Percentiles rank a stretch among this genome's conserved stretches.
These are phyloP conservation scores for Adiantum capillusveneris DNA, from an alignment of 75 land plant species.

Conservation along the genomic window DNA sequence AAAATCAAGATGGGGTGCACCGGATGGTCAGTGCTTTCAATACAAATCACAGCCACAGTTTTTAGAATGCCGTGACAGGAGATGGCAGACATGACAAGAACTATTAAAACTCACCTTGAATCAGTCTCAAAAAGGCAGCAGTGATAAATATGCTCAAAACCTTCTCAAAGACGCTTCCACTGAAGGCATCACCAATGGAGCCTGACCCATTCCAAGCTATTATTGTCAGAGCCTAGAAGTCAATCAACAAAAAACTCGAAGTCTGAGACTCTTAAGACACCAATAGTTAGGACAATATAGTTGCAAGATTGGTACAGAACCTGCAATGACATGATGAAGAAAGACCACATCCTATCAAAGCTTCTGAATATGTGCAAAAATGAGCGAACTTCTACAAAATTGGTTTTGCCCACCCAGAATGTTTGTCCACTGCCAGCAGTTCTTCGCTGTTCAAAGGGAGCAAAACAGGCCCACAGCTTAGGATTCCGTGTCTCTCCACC, in stretches of 20 bases:
- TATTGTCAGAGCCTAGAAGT: conserved; percentile 73
- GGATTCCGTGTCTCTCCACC: too few relatives aligned
- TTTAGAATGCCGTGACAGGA: too few relatives aligned
- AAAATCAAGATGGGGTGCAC: too few relatives aligned
- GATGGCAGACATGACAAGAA: too few relatives aligned
- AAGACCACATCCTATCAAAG: conserved; percentile 98
- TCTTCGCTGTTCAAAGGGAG: neutral
- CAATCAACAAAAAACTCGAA: too few relatives aligned
- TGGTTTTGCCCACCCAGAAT: conserved; percentile 69
- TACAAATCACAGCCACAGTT: too few relatives aligned
- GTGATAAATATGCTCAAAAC: conserved; percentile 86
- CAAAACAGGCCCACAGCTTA: too few relatives aligned
- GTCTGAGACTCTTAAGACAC: too few relatives aligned
- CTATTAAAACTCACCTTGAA: conserved; percentile 59
- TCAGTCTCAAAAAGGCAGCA: conserved; percentile 77
- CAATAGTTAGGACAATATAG: too few relatives aligned
- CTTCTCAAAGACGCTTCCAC: conserved; percentile 51
- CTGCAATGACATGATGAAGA: conserved; percentile 80
- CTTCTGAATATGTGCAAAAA: conserved; percentile 97
- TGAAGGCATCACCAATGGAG: conserved; percentile 33
- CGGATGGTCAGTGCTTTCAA: too few relatives aligned
- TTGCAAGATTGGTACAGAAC: conserved; percentile 20
- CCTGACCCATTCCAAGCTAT: conserved; percentile 87
- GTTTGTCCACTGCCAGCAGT: neutral
- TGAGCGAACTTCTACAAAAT: conserved; percentile 94